A percentile compares a stretch with the other conserved stretches of the same genome.
These are phyloP conservation scores for Monosporascus sp. DNA, from an alignment of 2,329 filamentous ascomycete genomes.

Conservation along the genomic window DNA sequence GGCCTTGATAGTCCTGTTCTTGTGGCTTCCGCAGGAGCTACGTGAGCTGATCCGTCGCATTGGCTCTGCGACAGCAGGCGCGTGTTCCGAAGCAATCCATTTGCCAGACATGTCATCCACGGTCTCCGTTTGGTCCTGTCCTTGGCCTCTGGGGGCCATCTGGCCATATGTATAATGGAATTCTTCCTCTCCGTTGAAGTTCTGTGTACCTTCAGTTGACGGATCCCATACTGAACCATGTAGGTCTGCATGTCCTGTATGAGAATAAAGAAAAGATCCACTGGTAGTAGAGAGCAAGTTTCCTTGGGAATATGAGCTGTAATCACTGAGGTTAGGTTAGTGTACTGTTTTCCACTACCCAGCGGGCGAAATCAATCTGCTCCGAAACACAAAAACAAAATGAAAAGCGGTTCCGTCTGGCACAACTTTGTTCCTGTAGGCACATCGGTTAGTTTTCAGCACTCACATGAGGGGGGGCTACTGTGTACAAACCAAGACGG, in stretches of 20 bases:
- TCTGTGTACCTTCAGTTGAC: constrained; percentile 55
- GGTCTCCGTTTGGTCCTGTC: constrained; percentile 39
- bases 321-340: constrained; percentile 52
- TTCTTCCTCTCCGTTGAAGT: constrained; percentile 54
- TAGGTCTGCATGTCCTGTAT: constrained; percentile 55
- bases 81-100: constrained; percentile 37
- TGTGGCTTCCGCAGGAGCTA: constrained; percentile 40
- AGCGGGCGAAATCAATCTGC: constrained; percentile 18
- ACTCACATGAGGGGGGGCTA: constrained; percentile 11
- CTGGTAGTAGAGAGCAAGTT: constrained; percentile 43
- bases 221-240: constrained; percentile 50
- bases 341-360: constrained; percentile 46
- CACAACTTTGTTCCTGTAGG: constrained; percentile 53
- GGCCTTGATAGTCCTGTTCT: constrained; percentile 37
- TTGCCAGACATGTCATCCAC: constrained; percentile 42
- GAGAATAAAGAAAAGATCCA: constrained; percentile 53
- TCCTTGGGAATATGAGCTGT: constrained; percentile 47
- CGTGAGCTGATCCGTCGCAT: constrained; percentile 41
- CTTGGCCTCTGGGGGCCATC: constrained; percentile 44
- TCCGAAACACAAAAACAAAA: constrained; percentile 27
- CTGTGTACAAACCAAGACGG: constrained; percentile 34
- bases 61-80: constrained; percentile 33
- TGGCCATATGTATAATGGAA: constrained; percentile 50
- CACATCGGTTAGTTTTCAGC: constrained; percentile 28
- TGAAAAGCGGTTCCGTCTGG: constrained; percentile 29